phyloP scores from a whole-genome alignment of 305 asterid genomes.

The Plantago lanceolata region DNA sequence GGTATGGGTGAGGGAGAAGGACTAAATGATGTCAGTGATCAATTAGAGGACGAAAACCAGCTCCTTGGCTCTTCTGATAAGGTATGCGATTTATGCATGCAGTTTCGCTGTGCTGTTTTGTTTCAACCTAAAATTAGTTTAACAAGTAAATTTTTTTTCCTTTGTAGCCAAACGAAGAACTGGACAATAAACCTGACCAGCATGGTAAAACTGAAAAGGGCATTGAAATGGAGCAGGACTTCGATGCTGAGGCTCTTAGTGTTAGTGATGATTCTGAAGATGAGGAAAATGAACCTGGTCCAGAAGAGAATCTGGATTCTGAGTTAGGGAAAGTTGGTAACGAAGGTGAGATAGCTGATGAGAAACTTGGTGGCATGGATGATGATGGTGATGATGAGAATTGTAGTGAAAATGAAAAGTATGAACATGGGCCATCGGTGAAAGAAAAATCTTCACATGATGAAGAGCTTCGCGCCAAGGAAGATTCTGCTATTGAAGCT shows the following conservation, averaged over 20 bases:
- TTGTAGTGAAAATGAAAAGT: slow-evolving; percentile 50
- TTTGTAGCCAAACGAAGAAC: slow-evolving; percentile 61
- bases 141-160: slow-evolving; percentile 20
- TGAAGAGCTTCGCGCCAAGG: slow-evolving; percentile 75
- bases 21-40: slow-evolving; percentile 78
- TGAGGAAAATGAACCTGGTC: slow-evolving; percentile 39
- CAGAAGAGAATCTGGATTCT: slow-evolving; percentile 67
- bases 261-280: slow-evolving; percentile 67
- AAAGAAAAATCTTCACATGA: slow-evolving; percentile 45
- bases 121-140: slow-evolving; percentile 3
- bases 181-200: slow-evolving; percentile 42
- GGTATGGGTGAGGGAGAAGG: slow-evolving; percentile 98
- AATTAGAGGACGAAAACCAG: slow-evolving; percentile 88
- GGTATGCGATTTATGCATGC: slow-evolving; percentile 34
- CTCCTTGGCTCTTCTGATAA: slow-evolving; percentile 65
- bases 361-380: slow-evolving; percentile 50
- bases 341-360: slow-evolving; percentile 65
- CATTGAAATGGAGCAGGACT: slow-evolving; percentile 93
- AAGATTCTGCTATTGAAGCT: slow-evolving; percentile 39
- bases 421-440: slow-evolving; percentile 70
- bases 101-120: slow-evolving; percentile 3
- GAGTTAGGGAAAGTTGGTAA: slow-evolving; percentile 78
- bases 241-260: slow-evolving; percentile 58
- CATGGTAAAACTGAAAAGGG: slow-evolving; percentile 75
- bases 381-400: slow-evolving; percentile 49